Evolutionary conservation across 1,284 basidiomycete species (phyloP).

Genomic region (Boletus albobrunnescens): DNA sequence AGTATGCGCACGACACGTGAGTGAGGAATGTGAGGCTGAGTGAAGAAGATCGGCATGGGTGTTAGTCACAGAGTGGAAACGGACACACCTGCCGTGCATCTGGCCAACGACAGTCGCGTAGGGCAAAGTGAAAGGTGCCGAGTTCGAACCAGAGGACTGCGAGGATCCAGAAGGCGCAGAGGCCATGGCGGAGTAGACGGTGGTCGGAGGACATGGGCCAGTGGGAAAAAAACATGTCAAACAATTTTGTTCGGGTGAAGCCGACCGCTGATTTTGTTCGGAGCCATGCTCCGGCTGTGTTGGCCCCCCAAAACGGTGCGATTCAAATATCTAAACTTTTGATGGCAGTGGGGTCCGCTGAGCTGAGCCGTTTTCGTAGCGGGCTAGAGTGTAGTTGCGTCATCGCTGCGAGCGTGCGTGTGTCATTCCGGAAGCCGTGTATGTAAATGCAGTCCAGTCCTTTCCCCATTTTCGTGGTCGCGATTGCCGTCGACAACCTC

Average conservation of each 20-base stretch:
- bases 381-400: not conserved
- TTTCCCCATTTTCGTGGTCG: not conserved
- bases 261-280: too few species aligned
- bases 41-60: not conserved
- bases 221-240: not conserved
- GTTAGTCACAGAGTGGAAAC: too few species aligned
- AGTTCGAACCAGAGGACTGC: slow-evolving; percentile 31
- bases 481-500: slow-evolving; percentile 8
- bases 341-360: too few species aligned
- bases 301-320: too few species aligned
- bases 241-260: slow-evolving; percentile 11
- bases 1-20: slow-evolving; percentile 54
- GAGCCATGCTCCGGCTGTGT: too few species aligned
- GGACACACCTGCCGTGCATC: slow-evolving; percentile 22
- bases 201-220: slow-evolving; percentile 7
- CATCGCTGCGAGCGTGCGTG: not conserved
- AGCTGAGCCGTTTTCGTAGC: not conserved
- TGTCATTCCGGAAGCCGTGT: slow-evolving; percentile 11
- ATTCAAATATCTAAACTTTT: too few species aligned
- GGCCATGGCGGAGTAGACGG: slow-evolving; percentile 11
- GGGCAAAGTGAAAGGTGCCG: slow-evolving; percentile 23
- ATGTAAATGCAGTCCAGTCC: slow-evolving; percentile 15
- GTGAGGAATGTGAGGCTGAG: slow-evolving; percentile 19
- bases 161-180: slow-evolving; percentile 27
- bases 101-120: slow-evolving; percentile 26